phyloP scores from a whole-genome alignment of 2,329 filamentous ascomycete genomes.

The Dactylella cylindrospora region DNA sequence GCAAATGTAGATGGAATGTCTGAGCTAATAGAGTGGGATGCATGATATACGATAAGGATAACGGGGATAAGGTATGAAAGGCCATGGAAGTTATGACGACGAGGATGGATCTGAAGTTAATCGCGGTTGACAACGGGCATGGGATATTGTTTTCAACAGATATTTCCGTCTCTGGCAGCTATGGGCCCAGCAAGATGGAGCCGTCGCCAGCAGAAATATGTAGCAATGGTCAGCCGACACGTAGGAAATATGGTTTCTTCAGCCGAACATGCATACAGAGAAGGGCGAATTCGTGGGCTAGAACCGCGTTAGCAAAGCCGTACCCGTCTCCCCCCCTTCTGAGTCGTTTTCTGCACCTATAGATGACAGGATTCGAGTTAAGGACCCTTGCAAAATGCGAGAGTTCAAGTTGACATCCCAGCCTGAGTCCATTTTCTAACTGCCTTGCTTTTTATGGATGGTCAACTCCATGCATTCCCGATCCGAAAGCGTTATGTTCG shows the following conservation, averaged over 20 bases:
- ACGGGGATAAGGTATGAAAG: slow-evolving; percentile 38
- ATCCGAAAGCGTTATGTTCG: slow-evolving; percentile 14
- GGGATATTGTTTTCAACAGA: slow-evolving; percentile 42
- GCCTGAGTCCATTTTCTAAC: not conserved
- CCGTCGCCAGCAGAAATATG: slow-evolving; percentile 42
- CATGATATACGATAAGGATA: slow-evolving; percentile 37
- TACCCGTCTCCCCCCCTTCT: too few species aligned
- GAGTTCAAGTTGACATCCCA: not conserved
- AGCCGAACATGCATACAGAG: slow-evolving; percentile 39
- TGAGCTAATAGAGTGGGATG: slow-evolving; percentile 43
- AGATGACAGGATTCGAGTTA: not conserved
- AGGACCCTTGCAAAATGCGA: slow-evolving; percentile 3
- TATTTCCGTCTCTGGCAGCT: slow-evolving; percentile 14
- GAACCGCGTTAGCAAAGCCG: too few species aligned
- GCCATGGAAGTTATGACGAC: slow-evolving; percentile 31
- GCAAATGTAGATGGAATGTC: slow-evolving; percentile 30
- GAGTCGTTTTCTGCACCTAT: too few species aligned
- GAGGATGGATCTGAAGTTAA: too few species aligned
- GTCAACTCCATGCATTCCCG: slow-evolving; percentile 10
- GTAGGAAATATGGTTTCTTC: slow-evolving; percentile 41
- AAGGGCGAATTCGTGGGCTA: too few species aligned
- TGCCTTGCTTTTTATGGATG: not conserved
- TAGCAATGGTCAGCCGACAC: slow-evolving; percentile 44
- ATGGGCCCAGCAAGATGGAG: slow-evolving; percentile 12
- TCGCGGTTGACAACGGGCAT: slow-evolving; percentile 14